phyloP scores from a whole-genome alignment of 192 early-diverging fungal genomes.

The Dimargaris verticillata region DNA sequence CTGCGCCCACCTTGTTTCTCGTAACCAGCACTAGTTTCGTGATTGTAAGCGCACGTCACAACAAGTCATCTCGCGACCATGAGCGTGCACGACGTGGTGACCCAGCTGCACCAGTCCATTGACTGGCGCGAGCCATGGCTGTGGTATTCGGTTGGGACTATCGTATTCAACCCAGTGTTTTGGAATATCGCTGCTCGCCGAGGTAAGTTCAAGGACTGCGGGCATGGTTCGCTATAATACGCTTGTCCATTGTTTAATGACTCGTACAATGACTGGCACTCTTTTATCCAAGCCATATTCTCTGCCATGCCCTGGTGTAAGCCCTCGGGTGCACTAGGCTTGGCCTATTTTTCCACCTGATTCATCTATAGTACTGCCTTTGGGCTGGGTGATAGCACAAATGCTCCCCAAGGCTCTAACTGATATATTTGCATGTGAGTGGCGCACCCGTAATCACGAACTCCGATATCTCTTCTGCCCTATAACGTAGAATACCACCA shows the following conservation, averaged over 20 bases:
- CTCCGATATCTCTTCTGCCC: background rate
- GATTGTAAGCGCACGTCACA: too few relatives aligned
- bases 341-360: background rate
- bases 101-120: constrained; percentile 14
- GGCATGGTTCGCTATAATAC: background rate
- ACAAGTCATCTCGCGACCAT: too few relatives aligned
- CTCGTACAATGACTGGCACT: background rate
- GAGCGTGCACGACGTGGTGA: background rate
- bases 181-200: constrained; percentile 81
- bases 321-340: too few relatives aligned
- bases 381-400: background rate
- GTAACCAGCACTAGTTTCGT: too few relatives aligned
- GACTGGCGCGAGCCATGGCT: constrained; percentile 49
- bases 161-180: constrained; percentile 72
- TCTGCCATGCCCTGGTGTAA: too few relatives aligned
- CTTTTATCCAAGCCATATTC: too few relatives aligned
- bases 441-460: background rate
- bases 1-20: too few relatives aligned
- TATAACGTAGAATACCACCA: constrained; percentile 48
- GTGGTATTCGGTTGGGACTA: constrained; percentile 47
- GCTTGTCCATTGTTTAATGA: background rate
- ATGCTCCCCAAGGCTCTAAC: background rate
- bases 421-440: background rate
- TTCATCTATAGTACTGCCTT: background rate
- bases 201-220: constrained; percentile 23